Percentiles rank a stretch among this genome's conserved stretches.
phyloP scores from a whole-genome alignment of 495 filamentous ascomycete species.

The Lasiosphaeria ovina region DNA sequence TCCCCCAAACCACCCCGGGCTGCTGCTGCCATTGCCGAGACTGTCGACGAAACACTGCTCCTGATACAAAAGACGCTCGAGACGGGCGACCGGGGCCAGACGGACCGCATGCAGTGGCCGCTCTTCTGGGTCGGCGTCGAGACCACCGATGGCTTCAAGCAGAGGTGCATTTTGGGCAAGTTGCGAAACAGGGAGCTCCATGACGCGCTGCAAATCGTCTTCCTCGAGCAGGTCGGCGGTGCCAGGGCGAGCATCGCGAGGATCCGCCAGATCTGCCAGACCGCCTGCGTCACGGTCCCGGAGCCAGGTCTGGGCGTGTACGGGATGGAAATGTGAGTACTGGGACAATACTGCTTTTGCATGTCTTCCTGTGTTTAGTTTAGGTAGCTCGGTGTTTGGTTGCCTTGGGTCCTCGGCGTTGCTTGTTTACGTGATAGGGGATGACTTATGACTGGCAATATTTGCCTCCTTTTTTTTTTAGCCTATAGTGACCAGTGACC shows the following conservation, averaged over 20 bases:
- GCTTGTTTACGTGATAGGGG: no score
- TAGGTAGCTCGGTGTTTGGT: no score
- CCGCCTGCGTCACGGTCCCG: slow-evolving; percentile 3
- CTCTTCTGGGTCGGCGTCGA: slow-evolving; percentile 48
- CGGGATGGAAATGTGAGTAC: neutral
- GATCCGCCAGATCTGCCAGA: slow-evolving; percentile 19
- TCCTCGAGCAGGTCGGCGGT: slow-evolving; percentile 3
- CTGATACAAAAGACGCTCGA: slow-evolving; percentile 41
- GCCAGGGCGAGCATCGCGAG: slow-evolving; percentile 19
- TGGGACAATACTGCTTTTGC: neutral
- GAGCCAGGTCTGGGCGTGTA: slow-evolving; percentile 2
- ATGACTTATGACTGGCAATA: no score
- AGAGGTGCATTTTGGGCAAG: slow-evolving; percentile 40
- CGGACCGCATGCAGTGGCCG: slow-evolving; percentile 46
- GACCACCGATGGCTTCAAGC: slow-evolving; percentile 37
- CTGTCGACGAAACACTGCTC: slow-evolving; percentile 34
- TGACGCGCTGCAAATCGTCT: slow-evolving; percentile 9
- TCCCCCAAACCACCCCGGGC: no score
- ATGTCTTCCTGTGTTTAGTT: neutral
- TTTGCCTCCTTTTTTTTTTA: no score
- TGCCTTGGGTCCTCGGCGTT: no score
- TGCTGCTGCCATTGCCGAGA: slow-evolving; percentile 25
- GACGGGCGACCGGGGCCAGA: slow-evolving; percentile 33
- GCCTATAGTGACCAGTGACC: no score
- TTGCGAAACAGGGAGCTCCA: slow-evolving; percentile 32